These are phyloP conservation scores for Inga laurina DNA, from an alignment of 306 rosid genomes.

Conservation along the genomic window DNA sequence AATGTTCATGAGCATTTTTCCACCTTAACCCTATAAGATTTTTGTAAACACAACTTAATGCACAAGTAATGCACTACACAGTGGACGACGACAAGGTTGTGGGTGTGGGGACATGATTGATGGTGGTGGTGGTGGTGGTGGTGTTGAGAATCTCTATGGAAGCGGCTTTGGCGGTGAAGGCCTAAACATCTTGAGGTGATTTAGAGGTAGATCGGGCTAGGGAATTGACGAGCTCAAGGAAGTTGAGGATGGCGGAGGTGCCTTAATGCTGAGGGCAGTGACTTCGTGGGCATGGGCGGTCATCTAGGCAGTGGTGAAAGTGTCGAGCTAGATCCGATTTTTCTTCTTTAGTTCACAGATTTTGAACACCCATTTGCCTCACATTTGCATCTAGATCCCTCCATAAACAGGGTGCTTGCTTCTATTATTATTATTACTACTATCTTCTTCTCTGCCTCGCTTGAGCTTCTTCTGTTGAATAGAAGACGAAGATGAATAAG, in stretches of 20 bases:
- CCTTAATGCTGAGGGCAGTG: conserved; percentile 82
- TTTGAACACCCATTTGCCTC: conserved; percentile 99
- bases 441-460: conserved; percentile 39
- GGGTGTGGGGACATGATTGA: conserved; percentile 13
- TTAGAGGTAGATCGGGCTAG: conserved; percentile 81
- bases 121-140: neutral
- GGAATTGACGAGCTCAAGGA: conserved; percentile 63
- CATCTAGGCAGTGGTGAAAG: conserved; percentile 91
- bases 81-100: conserved; percentile 14
- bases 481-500: conserved; percentile 2
- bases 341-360: conserved; percentile 93
- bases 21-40: too few species aligned
- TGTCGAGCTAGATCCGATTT: conserved; percentile 97
- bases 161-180: conserved; percentile 91
- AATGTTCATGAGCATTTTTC: too few species aligned
- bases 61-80: too few species aligned
- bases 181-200: conserved; percentile 81
- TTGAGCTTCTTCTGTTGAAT: conserved; percentile 43
- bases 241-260: conserved; percentile 90
- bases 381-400: conserved; percentile 89
- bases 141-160: conserved; percentile 49
- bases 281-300: conserved; percentile 99
- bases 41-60: too few species aligned
- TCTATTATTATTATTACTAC: neutral
- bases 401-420: conserved; percentile 80